A percentile compares a stretch with the other conserved stretches of the same genome.
phyloP scores from a whole-genome alignment of 768 basidiomycete genomes.

The Peribolospora baueri region DNA sequence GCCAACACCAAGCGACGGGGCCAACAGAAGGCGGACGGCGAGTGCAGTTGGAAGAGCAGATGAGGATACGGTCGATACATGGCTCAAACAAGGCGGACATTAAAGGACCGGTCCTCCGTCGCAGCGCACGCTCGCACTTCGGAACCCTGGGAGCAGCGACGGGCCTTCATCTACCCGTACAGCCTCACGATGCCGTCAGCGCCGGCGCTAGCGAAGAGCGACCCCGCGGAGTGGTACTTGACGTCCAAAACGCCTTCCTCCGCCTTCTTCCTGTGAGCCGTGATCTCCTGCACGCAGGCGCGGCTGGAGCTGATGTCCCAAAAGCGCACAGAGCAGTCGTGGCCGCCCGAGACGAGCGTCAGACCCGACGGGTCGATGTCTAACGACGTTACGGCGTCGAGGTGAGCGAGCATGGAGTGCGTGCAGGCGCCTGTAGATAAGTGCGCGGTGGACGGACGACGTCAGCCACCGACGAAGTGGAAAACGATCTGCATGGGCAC shows the following conservation, averaged over 20 bases:
- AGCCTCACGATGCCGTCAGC: conserved; percentile 83
- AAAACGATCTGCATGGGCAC: not conserved
- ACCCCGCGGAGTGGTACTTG: conserved; percentile 55
- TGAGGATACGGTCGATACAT: too few relatives aligned
- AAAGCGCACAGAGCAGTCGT: conserved; percentile 81
- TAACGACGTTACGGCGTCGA: conserved; percentile 74
- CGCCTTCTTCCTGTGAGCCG: conserved; percentile 59
- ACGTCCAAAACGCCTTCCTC: conserved; percentile 76
- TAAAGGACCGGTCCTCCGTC: too few relatives aligned
- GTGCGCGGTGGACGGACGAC: not conserved
- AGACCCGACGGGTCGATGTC: conserved; percentile 71
- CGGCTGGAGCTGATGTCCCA: conserved; percentile 43
- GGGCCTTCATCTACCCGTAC: conserved; percentile 16
- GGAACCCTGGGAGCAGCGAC: too few relatives aligned
- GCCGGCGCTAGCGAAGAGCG: conserved; percentile 80
- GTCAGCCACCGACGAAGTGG: not conserved
- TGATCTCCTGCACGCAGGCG: conserved; percentile 60
- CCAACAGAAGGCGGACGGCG: too few relatives aligned
- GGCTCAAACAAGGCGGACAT: too few relatives aligned
- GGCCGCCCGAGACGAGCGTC: conserved; percentile 64
- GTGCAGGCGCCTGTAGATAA: conserved; percentile 45
- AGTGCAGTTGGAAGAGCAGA: too few relatives aligned
- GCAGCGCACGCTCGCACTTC: too few relatives aligned
- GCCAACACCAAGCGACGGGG: too few relatives aligned
- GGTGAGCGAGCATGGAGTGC: conserved; percentile 68